Conservation (phyloP, 345 rosid species). For the Citrus mangshanensis region DNA sequence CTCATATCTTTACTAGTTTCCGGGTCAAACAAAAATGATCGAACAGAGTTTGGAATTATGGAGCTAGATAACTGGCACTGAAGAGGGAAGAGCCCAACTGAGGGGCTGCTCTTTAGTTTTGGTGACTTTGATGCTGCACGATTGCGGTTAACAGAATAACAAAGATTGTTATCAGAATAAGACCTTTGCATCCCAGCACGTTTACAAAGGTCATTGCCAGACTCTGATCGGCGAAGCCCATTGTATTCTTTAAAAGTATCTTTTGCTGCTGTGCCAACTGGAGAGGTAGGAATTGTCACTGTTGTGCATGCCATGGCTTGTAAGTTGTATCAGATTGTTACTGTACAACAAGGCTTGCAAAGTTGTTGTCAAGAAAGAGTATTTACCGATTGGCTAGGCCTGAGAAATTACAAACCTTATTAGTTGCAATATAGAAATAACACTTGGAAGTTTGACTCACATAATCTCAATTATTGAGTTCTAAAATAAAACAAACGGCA, state of each 20-base stretch:
- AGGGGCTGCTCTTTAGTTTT: conserved; percentile 51
- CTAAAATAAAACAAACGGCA: too few relatives aligned
- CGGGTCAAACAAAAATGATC: conserved; percentile 55
- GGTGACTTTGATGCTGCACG: conserved; percentile 46
- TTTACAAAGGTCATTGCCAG: conserved; percentile 46
- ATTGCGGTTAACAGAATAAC: conserved; percentile 31
- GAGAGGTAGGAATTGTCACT: conserved; percentile 43
- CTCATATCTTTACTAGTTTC: conserved; percentile 41
- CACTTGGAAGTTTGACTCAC: too few relatives aligned
- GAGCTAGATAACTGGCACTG: conserved; percentile 56
- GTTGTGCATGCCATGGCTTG: conserved; percentile 53
- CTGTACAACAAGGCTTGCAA: not conserved
- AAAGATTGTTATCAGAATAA: conserved; percentile 63
- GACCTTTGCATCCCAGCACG: conserved; percentile 49
- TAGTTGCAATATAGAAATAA: not conserved
- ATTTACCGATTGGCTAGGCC: not conserved
- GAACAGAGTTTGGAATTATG: conserved; percentile 50
- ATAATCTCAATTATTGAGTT: too few relatives aligned
- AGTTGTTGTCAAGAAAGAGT: not conserved
- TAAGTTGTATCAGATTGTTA: not conserved
- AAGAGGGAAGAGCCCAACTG: conserved; percentile 56
- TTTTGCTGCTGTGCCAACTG: conserved; percentile 22
- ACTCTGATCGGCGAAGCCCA: conserved; percentile 56
- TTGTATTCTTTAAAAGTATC: conserved; percentile 41
- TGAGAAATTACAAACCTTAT: conserved; percentile 16